Base-by-base conservation (phyloP, 106 monocot species). In the Platanthera guangdongensis region DNA sequence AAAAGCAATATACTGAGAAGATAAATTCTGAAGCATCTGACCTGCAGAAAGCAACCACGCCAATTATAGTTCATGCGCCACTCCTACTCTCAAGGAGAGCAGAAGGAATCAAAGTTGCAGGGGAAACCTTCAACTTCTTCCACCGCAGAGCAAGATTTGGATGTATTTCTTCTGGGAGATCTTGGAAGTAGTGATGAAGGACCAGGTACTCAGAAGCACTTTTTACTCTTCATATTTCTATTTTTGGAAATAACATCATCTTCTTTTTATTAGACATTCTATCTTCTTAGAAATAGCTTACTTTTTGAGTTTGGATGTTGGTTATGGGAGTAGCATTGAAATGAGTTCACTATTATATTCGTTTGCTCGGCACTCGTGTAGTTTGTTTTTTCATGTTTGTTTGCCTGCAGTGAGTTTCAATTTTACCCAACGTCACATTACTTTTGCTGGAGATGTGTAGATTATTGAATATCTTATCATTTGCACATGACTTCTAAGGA, bases 131-230 rank as follows among this genome's bases (percentile, higher is more conserved):
- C 95, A 54, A 57, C 77, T 60, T 83, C 89, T 19, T 81, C 87
- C 73, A 84, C 75, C 55, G 59, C 82, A 74, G 93, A 89, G 73
- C 87, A 91, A 7, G 96, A 97, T 78, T 80, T 97, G 83, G 96
- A 97, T 86, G 82, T 83, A 7, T 97, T 97, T 85, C 93, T 97
- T 84, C 71, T 97, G 50, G 93, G 96, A 9, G 93, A 97, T 85
- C 84, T 95, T 81, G 94, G 91, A 59, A 91, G 85, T 68, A 87
- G 85, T 75, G 93, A 97, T 76, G 96, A 97, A 28, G 93, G 84
- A 50, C 84, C 76, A 79, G 96, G 96, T 97, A 73, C 49, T 54
- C 73, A 18, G 2, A 57, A 57, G 21, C 9, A 21, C 69, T 47
- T 19, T 73, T 32, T 32, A 46, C 8, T 57, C 4, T 71, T 46